Conservation (phyloP, 1,284 basidiomycete genomes). For the Coniferiporia weirii region DNA sequence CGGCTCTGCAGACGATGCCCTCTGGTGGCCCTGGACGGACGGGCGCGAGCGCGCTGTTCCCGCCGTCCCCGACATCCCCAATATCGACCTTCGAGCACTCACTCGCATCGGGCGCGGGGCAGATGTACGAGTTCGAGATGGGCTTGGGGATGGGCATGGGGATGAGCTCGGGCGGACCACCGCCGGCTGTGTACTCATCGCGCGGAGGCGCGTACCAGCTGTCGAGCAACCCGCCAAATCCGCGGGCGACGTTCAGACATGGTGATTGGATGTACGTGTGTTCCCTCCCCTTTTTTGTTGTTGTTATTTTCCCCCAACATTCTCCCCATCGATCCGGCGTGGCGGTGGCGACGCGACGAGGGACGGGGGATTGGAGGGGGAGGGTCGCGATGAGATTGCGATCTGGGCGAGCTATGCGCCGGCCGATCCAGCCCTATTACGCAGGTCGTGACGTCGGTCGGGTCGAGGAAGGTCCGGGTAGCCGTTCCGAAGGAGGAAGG, state of each 20-base stretch:
- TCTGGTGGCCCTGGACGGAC: too few species aligned
- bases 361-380: too few species aligned
- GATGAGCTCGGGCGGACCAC: not conserved
- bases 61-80: conserved; percentile 3
- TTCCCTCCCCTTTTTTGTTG: not conserved
- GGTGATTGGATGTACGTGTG: conserved; percentile 76
- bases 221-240: conserved; percentile 71
- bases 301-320: not conserved
- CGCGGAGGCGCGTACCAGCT: conserved; percentile 39
- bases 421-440: too few species aligned
- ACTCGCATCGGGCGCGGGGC: not conserved
- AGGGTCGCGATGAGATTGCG: not conserved
- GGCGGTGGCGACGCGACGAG: not conserved
- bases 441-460: not conserved
- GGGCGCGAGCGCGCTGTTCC: not conserved
- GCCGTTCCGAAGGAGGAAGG: too few species aligned
- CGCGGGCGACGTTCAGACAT: conserved; percentile 61
- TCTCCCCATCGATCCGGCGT: not conserved
- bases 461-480: not conserved
- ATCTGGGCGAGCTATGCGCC: not conserved
- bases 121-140: not conserved
- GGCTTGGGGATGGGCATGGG: not conserved
- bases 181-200: not conserved
- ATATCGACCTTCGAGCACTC: not conserved
- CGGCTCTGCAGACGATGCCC: not conserved